phyloP scores from a whole-genome alignment of 305 asterid genomes.

The Fraxinus floribunda region DNA sequence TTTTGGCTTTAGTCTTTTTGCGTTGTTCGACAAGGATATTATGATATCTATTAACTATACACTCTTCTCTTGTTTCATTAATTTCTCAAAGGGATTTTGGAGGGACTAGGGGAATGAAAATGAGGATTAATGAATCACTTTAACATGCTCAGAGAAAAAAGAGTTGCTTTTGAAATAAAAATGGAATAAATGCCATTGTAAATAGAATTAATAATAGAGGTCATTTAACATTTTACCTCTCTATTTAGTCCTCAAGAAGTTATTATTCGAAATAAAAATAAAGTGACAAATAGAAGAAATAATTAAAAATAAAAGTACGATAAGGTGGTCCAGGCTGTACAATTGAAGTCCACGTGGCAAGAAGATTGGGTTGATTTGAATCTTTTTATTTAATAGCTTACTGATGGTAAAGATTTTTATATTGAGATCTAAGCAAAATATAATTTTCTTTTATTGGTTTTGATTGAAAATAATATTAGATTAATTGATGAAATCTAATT shows the following conservation, averaged over 20 bases:
- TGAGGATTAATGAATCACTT: background rate
- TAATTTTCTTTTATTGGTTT: background rate
- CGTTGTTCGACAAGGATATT: background rate
- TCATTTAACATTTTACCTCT: background rate
- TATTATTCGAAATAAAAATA: background rate
- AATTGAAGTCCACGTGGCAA: constrained; percentile 43
- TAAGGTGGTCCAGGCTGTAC: constrained; percentile 40
- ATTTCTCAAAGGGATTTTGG: background rate
- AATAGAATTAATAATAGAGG: background rate
- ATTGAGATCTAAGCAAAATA: constrained; percentile 1
- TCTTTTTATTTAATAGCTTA: background rate
- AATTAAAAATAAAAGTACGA: constrained; percentile 32
- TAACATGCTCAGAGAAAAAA: background rate
- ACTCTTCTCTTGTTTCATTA: background rate
- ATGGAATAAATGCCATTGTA: background rate
- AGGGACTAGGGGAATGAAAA: background rate
- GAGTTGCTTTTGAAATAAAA: background rate
- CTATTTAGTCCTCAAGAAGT: background rate
- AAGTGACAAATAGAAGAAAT: background rate
- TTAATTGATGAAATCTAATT: background rate
- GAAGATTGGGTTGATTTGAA: constrained; percentile 14
- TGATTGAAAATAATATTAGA: background rate
- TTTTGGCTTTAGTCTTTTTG: background rate
- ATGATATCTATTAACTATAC: background rate
- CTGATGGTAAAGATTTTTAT: background rate